phyloP scores from a whole-genome alignment of 1,139 yeast genomes.

The Debaryomyces fabryi region DNA sequence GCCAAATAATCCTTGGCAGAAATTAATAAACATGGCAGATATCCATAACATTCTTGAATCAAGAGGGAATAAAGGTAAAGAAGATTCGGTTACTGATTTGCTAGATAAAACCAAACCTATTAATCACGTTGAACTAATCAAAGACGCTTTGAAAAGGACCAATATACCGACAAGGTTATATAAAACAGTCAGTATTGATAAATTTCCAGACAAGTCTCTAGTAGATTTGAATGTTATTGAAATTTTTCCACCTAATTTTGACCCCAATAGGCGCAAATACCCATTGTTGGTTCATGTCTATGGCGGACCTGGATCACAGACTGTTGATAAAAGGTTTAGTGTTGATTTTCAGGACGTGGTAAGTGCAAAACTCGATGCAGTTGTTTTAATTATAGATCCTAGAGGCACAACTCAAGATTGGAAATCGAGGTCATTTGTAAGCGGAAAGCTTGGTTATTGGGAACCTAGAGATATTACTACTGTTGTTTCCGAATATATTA shows the following conservation, averaged over 20 bases:
- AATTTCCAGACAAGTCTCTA: constrained; percentile 38
- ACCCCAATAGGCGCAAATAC: constrained; percentile 54
- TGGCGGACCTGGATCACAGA: constrained; percentile 95
- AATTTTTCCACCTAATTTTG: constrained; percentile 71
- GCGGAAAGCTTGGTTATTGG: constrained; percentile 74
- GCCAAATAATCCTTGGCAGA: constrained; percentile 69
- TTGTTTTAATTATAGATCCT: constrained; percentile 86
- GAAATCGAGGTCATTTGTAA: constrained; percentile 68
- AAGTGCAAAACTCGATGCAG: constrained; percentile 67
- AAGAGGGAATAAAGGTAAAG: constrained; percentile 10
- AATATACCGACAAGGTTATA: constrained; percentile 60
- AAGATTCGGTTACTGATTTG: constrained; percentile 18
- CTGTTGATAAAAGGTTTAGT: constrained; percentile 55
- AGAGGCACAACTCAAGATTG: constrained; percentile 95
- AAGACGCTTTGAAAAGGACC: constrained; percentile 27
- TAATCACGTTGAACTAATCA: constrained; percentile 32
- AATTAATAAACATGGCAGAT: constrained; percentile 49
- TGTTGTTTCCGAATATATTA: constrained; percentile 65
- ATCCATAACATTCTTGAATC: constrained; percentile 25
- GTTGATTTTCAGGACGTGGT: constrained; percentile 72
- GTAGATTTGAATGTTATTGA: constrained; percentile 69
- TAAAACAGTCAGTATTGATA: constrained; percentile 50
- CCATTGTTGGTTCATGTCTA: constrained; percentile 84
- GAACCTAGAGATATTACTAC: constrained; percentile 82
- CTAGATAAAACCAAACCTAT: constrained; percentile 32